Evolutionary conservation across 331 rosid genomes (phyloP).

Genomic region (Stylosanthes scabra): DNA sequence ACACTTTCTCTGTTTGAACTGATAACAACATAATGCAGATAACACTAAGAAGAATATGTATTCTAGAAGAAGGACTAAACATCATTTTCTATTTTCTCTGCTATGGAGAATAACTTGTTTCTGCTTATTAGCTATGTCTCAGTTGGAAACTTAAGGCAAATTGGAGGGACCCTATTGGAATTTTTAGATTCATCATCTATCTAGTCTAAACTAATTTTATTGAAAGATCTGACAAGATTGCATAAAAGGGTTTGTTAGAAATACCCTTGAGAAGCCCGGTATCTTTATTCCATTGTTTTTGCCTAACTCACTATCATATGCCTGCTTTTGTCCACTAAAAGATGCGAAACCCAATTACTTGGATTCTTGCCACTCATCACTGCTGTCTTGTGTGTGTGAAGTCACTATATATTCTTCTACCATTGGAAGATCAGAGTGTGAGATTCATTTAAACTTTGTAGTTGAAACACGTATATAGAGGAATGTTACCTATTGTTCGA

Average conservation of each 20-base stretch:
- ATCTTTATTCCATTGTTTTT: constrained; percentile 65
- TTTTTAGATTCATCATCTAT: constrained; percentile 80
- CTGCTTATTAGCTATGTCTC: constrained; percentile 59
- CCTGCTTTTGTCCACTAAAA: constrained; percentile 56
- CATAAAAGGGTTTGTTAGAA: constrained; percentile 78
- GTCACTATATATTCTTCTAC: no score
- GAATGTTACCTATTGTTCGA: no score
- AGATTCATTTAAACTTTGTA: no score
- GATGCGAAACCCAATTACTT: constrained; percentile 49
- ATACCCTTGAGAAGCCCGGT: constrained; percentile 91
- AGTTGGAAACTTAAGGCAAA: constrained; percentile 63
- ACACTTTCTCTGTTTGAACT: constrained; percentile 55
- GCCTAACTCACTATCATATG: constrained; percentile 59
- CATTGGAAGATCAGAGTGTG: no score
- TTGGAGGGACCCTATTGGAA: constrained; percentile 57
- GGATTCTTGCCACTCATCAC: constrained; percentile 56
- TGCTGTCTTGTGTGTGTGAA: no score
- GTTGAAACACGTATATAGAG: no score
- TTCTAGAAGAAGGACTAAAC: constrained; percentile 50
- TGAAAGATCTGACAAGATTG: constrained; percentile 85
- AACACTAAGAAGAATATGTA: constrained; percentile 46
- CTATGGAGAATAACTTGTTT: constrained; percentile 41
- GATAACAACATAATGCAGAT: constrained; percentile 65
- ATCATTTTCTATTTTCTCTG: constrained; percentile 71
- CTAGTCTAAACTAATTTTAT: constrained; percentile 57